Evolutionary conservation across 1,284 basidiomycete genomes (phyloP).

Genomic region (Apiotrichum porosum): DNA sequence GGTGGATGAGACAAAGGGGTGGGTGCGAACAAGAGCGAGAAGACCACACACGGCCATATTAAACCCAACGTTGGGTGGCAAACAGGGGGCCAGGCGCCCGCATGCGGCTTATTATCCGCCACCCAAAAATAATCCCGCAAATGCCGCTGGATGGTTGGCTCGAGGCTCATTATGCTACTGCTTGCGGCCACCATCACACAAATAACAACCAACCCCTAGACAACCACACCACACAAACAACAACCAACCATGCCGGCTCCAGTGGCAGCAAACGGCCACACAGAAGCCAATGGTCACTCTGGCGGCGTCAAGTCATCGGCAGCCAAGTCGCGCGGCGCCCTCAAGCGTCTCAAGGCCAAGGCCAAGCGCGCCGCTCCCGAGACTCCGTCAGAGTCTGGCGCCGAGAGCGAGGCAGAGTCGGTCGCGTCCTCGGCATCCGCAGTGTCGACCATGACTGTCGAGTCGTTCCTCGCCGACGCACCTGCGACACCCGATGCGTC

Average conservation of each 20-base stretch:
- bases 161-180: too few species aligned
- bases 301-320: constrained; percentile 25
- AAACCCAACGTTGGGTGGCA: background rate
- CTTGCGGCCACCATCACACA: background rate
- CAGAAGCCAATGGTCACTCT: constrained; percentile 21
- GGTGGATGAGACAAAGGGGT: background rate
- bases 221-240: too few species aligned
- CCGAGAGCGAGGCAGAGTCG: constrained; percentile 31
- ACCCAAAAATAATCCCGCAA: background rate
- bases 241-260: constrained; percentile 12
- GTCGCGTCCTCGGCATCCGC: constrained; percentile 25
- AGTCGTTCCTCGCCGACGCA: constrained; percentile 23
- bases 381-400: constrained; percentile 34
- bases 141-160: too few species aligned
- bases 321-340: constrained; percentile 38
- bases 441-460: constrained; percentile 25
- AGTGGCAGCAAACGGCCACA: constrained; percentile 7
- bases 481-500: constrained; percentile 32
- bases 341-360: constrained; percentile 46
- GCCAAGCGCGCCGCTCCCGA: constrained; percentile 29
- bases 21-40: background rate
- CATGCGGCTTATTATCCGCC: too few species aligned
- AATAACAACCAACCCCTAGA: background rate
- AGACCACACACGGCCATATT: too few species aligned
- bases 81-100: too few species aligned